These are phyloP conservation scores for Peronosclerospora sorghi DNA, from an alignment of 352 stramenopile genomes.

Conservation along the genomic window DNA sequence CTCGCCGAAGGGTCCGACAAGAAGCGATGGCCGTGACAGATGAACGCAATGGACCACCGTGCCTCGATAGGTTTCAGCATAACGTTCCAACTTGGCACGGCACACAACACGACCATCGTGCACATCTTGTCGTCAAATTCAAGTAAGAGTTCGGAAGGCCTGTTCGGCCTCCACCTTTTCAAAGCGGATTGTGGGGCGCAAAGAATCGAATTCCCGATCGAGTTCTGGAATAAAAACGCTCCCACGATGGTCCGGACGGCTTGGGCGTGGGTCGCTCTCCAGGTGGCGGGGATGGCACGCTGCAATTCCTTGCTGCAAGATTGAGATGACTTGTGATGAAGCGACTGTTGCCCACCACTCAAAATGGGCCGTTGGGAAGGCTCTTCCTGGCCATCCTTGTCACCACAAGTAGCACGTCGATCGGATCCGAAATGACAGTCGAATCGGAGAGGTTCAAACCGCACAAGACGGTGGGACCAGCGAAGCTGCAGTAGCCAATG, in stretches of 20 bases:
- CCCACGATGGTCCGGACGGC: constrained; percentile 96
- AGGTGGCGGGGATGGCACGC: too few relatives aligned
- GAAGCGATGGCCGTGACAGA: constrained; percentile 92
- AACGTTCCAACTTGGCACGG: constrained; percentile 68
- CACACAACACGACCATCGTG: constrained; percentile 32
- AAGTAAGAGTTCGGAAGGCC: constrained; percentile 99
- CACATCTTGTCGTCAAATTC: constrained; percentile 67
- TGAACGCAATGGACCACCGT: constrained; percentile 90
- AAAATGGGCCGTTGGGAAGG: constrained; percentile 77
- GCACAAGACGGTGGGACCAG: constrained; percentile 93
- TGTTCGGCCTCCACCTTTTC: constrained; percentile 96
- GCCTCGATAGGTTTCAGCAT: constrained; percentile 88
- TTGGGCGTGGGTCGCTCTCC: too few relatives aligned
- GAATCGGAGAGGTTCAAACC: constrained; percentile 99
- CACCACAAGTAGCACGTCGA: constrained; percentile 80
- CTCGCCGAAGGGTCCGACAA: constrained; percentile 87
- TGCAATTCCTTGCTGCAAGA: too few relatives aligned
- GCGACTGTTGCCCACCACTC: constrained; percentile 99
- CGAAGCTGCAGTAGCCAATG: constrained; percentile 92
- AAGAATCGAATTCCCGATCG: constrained; percentile 97
- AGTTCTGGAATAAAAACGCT: constrained; percentile 99
- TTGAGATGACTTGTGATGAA: too few relatives aligned
- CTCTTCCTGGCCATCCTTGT: constrained; percentile 5
- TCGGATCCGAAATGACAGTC: constrained; percentile 99
- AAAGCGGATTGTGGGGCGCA: constrained; percentile 98